A percentile compares a stretch with the other conserved stretches of the same genome.
Conservation (phyloP, 768 basidiomycete species). For the Cubamyces lactineus region DNA sequence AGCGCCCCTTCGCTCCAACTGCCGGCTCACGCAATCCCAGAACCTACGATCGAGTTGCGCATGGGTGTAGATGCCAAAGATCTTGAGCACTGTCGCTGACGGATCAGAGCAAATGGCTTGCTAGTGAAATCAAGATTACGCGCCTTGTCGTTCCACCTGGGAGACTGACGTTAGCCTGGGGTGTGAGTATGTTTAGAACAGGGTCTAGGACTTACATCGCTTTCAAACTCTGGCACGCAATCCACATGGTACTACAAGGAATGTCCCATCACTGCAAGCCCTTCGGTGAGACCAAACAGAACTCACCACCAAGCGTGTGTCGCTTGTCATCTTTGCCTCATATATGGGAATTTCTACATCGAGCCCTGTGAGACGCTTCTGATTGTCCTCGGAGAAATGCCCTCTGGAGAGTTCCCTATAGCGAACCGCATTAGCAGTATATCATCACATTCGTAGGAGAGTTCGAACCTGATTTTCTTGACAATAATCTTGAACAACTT, state of each 20-base stretch:
- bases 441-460: no score
- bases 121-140: no score
- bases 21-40: slow-evolving; percentile 50
- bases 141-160: slow-evolving; percentile 46
- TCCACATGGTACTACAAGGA: slow-evolving; percentile 32
- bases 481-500: slow-evolving; percentile 56
- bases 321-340: slow-evolving; percentile 62
- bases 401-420: slow-evolving; percentile 67
- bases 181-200: no score
- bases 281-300: background rate
- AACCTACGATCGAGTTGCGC: slow-evolving; percentile 47
- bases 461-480: slow-evolving; percentile 67
- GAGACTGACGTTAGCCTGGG: no score
- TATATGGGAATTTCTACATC: slow-evolving; percentile 57
- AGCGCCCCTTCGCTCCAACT: slow-evolving; percentile 47
- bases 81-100: slow-evolving; percentile 43
- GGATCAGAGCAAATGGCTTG: no score
- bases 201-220: slow-evolving; percentile 9
- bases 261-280: background rate
- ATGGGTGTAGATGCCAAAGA: slow-evolving; percentile 56
- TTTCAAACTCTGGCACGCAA: slow-evolving; percentile 31
- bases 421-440: no score
- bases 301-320: slow-evolving; percentile 27
- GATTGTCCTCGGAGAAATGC: slow-evolving; percentile 67
- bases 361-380: slow-evolving; percentile 54